Base-by-base conservation (phyloP, 805 yeast species). In the Sugiyamaella qingdaonensis region DNA sequence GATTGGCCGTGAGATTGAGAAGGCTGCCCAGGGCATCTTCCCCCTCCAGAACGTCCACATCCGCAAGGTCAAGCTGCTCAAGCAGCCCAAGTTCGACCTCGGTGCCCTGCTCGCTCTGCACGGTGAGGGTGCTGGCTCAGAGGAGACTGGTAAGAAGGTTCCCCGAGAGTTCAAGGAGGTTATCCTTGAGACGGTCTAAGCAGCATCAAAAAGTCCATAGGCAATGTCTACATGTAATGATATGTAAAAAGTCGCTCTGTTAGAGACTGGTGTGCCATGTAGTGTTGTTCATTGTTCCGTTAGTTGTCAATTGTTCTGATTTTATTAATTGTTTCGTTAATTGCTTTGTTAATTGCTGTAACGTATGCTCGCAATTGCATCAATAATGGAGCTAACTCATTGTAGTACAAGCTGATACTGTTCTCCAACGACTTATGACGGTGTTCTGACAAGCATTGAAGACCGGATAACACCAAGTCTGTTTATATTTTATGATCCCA, bases 41-140 rank as follows among this genome's bases (percentile, higher is more conserved):
- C 98, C 98, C 73, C 85, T 92, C 76, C 98, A 92, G 82, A 90
- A 92, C 82, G 95, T 91, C 73, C 95, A 90, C 86, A 88, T 92
- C 78, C 91, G 97, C 85, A 92, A 92, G 83, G 97, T 92, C 71
- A 92, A 92, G 85, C 84, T 92, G 76, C 88, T 92, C 79, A 92
- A 92, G 82, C 95, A 86, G 80, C 98, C 98, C 76, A 92, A 91
- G 82, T 89, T 91, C 84, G 98, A 92, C 78, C 85, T 92, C 73
- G 97, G 97, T 78, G 79, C 95, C 73, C 85, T 92, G 74, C 80
- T 92, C 76, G 85, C 97, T 72, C 87, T 92, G 73, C 98, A 92
- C 84, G 98, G 98, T 79, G 98, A 92, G 82, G 83, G 80, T 68
- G 79, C 85, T 66, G 73, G 90, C 64, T 80, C 85, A 74, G 96